These are phyloP conservation scores for Jackrogersella minutella DNA, from an alignment of 495 filamentous ascomycete species.

Conservation along the genomic window DNA sequence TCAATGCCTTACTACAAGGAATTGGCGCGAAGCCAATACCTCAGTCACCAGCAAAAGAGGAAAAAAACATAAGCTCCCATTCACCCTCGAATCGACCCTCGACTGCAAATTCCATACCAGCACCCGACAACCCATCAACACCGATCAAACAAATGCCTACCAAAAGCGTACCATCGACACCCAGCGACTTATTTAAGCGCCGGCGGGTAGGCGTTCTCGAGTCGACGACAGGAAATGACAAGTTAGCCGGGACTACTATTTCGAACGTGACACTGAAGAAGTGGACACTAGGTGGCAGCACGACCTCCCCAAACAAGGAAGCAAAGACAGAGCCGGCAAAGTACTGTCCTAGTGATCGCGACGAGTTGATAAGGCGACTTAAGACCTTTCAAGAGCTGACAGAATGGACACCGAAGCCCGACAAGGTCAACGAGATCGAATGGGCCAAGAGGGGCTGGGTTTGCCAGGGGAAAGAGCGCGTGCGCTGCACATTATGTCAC, in stretches of 20 bases:
- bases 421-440: constrained; percentile 83
- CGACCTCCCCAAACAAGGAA: constrained; percentile 24
- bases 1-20: constrained; percentile 63
- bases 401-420: constrained; percentile 84
- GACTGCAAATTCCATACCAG: constrained; percentile 27
- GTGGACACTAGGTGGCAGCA: constrained; percentile 38
- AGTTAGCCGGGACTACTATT: constrained; percentile 41
- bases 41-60: constrained; percentile 30
- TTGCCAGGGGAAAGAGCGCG: constrained; percentile 81
- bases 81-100: constrained; percentile 36
- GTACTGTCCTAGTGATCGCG: constrained; percentile 86
- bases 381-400: constrained; percentile 90
- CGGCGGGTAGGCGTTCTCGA: constrained; percentile 52
- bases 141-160: constrained; percentile 37
- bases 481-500: constrained; percentile 83
- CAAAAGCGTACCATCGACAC: constrained; percentile 21
- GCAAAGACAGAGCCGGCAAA: constrained; percentile 54
- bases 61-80: constrained; percentile 24
- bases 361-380: constrained; percentile 80
- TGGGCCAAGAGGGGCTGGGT: constrained; percentile 97
- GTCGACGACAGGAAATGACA: constrained; percentile 34
- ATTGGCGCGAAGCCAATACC: constrained; percentile 52
- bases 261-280: constrained; percentile 55
- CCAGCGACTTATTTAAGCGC: constrained; percentile 55
- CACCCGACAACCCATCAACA: constrained; percentile 27